Conservation (phyloP, 179 eudicot genomes). For the Silene noctiflora region DNA sequence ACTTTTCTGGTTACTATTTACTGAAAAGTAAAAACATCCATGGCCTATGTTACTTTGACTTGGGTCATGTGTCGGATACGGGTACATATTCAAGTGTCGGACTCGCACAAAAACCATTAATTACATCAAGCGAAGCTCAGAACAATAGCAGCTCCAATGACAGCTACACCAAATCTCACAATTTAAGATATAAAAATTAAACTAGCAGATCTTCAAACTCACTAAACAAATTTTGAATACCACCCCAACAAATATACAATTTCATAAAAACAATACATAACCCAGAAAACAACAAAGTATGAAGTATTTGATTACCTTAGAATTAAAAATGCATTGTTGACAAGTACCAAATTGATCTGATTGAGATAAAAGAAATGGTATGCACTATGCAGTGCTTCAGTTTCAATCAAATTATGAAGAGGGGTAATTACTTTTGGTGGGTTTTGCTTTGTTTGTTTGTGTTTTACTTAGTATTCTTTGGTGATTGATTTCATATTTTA, state of each 20-base stretch:
- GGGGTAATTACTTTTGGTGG: background rate
- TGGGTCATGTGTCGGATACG: too few relatives aligned
- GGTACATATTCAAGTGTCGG: too few relatives aligned
- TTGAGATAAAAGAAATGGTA: slow-evolving; percentile 9
- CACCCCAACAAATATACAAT: slow-evolving; percentile 8
- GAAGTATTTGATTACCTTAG: slow-evolving; percentile 24
- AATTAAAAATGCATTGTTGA: slow-evolving; percentile 29
- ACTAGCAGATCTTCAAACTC: slow-evolving; percentile 27
- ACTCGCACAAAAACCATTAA: background rate
- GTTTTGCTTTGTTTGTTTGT: too few relatives aligned
- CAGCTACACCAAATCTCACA: slow-evolving; percentile 20
- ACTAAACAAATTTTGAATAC: slow-evolving; percentile 7
- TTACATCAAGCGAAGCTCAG: background rate
- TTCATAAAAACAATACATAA: background rate
- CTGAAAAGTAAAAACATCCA: background rate
- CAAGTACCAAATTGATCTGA: slow-evolving; percentile 25
- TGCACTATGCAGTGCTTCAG: slow-evolving; percentile 9
- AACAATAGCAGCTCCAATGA: background rate
- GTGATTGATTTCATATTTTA: too few relatives aligned
- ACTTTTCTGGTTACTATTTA: background rate
- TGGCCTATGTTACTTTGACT: background rate
- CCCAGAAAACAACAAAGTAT: slow-evolving; percentile 14
- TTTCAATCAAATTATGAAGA: background rate
- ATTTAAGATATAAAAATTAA: slow-evolving; percentile 1
- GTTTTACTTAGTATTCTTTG: too few relatives aligned